Conservation (phyloP, 768 basidiomycete species). For the Fibroporia radiculosa region DNA sequence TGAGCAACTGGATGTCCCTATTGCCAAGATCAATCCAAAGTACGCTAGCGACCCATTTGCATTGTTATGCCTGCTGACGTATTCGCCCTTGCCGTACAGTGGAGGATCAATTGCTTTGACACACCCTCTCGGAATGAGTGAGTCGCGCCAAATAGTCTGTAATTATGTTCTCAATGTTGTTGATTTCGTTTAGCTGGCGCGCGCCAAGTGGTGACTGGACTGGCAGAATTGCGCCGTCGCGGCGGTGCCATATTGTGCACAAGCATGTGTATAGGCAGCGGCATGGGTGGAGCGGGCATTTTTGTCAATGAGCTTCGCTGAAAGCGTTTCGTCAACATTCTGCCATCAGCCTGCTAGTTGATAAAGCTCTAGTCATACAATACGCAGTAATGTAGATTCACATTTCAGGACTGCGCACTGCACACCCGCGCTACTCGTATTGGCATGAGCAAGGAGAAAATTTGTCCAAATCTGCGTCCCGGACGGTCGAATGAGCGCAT, state of each 20-base stretch:
- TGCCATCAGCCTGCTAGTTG: too few relatives aligned
- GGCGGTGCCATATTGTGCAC: slow-evolving; percentile 71
- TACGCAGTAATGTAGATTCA: too few relatives aligned
- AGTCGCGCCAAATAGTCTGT: slow-evolving; percentile 15
- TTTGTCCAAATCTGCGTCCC: too few relatives aligned
- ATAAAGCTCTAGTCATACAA: too few relatives aligned
- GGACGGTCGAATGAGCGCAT: too few relatives aligned
- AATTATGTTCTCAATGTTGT: background rate
- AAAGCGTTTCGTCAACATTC: too few relatives aligned
- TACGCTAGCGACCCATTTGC: slow-evolving; percentile 25
- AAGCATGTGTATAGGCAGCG: slow-evolving; percentile 77
- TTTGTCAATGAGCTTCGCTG: slow-evolving; percentile 59
- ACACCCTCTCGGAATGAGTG: slow-evolving; percentile 82
- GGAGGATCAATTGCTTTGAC: slow-evolving; percentile 83
- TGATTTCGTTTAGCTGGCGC: slow-evolving; percentile 50
- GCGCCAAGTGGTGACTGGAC: slow-evolving; percentile 83
- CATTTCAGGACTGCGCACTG: too few relatives aligned
- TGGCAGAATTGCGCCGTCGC: slow-evolving; percentile 69
- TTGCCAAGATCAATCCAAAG: slow-evolving; percentile 84
- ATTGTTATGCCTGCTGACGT: background rate
- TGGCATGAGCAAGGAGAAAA: too few relatives aligned
- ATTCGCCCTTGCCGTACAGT: slow-evolving; percentile 27
- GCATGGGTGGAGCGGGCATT: slow-evolving; percentile 82
- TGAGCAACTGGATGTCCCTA: slow-evolving; percentile 67
- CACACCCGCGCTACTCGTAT: too few relatives aligned